phyloP scores from a whole-genome alignment of 495 filamentous ascomycete genomes.

The Evernia prunastri region DNA sequence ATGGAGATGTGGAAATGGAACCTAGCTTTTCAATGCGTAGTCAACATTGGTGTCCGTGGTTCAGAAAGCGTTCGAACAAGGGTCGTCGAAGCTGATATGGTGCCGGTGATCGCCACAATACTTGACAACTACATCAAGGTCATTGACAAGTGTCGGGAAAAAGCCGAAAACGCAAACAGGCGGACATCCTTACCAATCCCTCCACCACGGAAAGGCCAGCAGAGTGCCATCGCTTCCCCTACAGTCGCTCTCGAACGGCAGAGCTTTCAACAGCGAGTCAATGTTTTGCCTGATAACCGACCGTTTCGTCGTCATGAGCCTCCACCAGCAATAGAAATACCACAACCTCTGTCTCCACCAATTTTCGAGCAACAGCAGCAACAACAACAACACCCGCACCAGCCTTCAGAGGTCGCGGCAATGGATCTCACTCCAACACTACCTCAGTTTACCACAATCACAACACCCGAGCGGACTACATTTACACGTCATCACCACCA shows the following conservation, averaged over 20 bases:
- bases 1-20: constrained; percentile 99
- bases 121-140: constrained; percentile 98
- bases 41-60: constrained; percentile 95
- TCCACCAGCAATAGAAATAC: constrained; percentile 69
- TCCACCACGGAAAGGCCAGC: constrained; percentile 33
- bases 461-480: constrained; percentile 66
- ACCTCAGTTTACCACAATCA: constrained; percentile 61
- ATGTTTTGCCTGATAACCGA: constrained; percentile 38
- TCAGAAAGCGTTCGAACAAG: constrained; percentile 88
- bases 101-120: constrained; percentile 97
- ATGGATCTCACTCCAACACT: constrained; percentile 59
- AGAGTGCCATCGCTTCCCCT: constrained; percentile 32
- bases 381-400: constrained; percentile 28
- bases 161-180: constrained; percentile 62
- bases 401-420: constrained; percentile 42
- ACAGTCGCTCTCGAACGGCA: constrained; percentile 27
- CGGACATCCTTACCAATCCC: constrained; percentile 35
- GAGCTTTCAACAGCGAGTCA: constrained; percentile 37
- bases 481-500: constrained; percentile 49
- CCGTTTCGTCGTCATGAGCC: constrained; percentile 59
- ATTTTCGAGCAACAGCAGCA: constrained; percentile 26
- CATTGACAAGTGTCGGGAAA: constrained; percentile 81
- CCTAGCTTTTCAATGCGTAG: constrained; percentile 94
- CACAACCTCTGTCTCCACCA: constrained; percentile 49
- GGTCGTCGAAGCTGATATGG: constrained; percentile 98